Evolutionary conservation across 2,329 filamentous ascomycete species (phyloP), one percentile per base, ranked within the genome.

Genomic region (Clonostachys rosea): DNA sequence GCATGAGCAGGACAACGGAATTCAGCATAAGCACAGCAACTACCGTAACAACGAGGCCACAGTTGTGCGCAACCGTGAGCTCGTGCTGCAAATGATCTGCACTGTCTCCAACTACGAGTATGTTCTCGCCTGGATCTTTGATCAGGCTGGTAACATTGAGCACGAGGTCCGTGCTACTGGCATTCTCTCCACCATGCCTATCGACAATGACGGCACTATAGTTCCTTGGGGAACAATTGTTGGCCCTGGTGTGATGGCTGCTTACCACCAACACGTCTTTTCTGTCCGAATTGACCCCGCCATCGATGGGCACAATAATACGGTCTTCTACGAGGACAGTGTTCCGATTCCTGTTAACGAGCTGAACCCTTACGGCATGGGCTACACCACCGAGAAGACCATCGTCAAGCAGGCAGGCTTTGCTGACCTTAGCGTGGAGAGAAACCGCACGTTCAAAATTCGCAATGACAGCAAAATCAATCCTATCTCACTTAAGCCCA

Each of bases 221-320:
- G 78, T 61, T 16, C 66, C 64, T 0, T 84, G 76, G 55, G 81
- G 80, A 5, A 87, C 79, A 36, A 69, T 84, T 4, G 81, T 87
- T 4, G 72, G 73, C 0, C 75, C 78, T 0, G 83, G 83, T 0
- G 78, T 81, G 0, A 60, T 86, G 5, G 84, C 83, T 0, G 79
- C 81, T 18, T 83, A 86, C 57, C 83, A 87, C 50, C 84, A 87
- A 56, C 83, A 87, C 60, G 71, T 87, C 34, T 87, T 87, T 57
- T 75, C 70, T n/a, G 59, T 82, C 33, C 74, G 83, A 1, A 77
- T 87, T 14, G 83, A 87, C 54, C 81, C 82, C 0, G 77, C 79
- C 4, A 68, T 86, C 35, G 81, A 86, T 53, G 81, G 81, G 1
- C 67, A 75, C 54, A 58, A 62, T 1, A 86, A 85, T 58, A 77